Evolutionary conservation across 2,329 filamentous ascomycete species (phyloP).

Genomic region (Penicillium aurantiogriseum): DNA sequence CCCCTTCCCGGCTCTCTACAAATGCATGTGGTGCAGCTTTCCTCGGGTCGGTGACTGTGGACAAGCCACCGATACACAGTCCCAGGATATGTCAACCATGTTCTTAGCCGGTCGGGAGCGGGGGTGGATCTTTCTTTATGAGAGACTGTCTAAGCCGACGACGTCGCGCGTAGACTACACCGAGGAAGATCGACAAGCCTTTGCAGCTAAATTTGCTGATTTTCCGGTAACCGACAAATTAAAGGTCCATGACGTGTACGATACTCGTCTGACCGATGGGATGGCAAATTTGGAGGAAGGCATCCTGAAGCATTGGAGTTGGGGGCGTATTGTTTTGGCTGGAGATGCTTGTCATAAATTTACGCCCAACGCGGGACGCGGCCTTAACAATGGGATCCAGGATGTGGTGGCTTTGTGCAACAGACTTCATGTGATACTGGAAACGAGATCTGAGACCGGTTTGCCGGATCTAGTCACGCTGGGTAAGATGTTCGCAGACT

Average conservation of each 20-base stretch:
- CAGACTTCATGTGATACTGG: neutral
- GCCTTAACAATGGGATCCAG: neutral
- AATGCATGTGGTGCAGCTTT: neutral
- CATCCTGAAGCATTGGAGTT: neutral
- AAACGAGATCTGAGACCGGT: neutral
- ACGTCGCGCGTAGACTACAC: neutral
- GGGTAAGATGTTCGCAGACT: neutral
- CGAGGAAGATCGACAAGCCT: neutral
- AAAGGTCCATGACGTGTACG: neutral
- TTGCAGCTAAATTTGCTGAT: neutral
- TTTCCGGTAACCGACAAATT: neutral
- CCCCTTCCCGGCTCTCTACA: neutral
- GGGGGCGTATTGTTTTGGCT: neutral
- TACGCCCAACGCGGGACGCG: neutral
- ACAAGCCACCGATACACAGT: neutral
- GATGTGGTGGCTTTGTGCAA: neutral
- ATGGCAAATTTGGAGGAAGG: neutral
- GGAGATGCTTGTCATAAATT: neutral
- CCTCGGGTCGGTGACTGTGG: neutral
- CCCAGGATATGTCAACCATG: neutral
- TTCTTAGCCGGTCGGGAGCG: neutral
- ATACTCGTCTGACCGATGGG: neutral
- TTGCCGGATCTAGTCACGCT: neutral
- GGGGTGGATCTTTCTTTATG: neutral
- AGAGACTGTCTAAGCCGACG: neutral